Percentiles rank a stretch among this genome's conserved stretches.
phyloP scores from a whole-genome alignment of 768 basidiomycete genomes.

The Macrolepiota albuminosa region DNA sequence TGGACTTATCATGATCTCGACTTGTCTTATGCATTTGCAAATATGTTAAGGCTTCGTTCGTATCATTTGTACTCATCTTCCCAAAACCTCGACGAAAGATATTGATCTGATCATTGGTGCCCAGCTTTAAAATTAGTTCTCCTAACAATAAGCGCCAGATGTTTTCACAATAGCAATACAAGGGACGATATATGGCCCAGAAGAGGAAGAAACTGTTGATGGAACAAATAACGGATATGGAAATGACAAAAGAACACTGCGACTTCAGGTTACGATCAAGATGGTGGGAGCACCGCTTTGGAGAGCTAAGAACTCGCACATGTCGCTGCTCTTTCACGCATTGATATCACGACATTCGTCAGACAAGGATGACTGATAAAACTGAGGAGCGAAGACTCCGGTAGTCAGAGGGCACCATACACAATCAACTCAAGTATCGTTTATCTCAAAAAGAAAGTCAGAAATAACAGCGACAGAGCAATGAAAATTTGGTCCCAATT shows the following conservation, averaged over 20 bases:
- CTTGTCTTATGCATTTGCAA: not conserved
- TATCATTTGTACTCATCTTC: not conserved
- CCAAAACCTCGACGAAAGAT: not conserved
- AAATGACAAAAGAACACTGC: not conserved
- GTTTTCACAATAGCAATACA: not conserved
- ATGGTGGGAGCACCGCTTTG: not conserved
- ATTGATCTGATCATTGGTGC: not conserved
- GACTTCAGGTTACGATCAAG: not conserved
- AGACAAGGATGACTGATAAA: not conserved
- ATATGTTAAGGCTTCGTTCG: not conserved
- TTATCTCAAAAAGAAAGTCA: not conserved
- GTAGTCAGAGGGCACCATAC: not conserved
- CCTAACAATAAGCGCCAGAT: not conserved
- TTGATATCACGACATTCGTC: not conserved
- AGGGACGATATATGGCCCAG: not conserved
- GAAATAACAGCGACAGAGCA: not conserved
- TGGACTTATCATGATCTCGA: not conserved
- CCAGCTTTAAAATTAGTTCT: not conserved
- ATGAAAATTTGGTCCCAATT: slow-evolving; percentile 2
- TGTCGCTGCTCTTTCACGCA: not conserved
- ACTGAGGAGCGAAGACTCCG: not conserved
- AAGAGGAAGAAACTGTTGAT: not conserved
- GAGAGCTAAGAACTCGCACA: not conserved
- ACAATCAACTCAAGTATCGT: not conserved
- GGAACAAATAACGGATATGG: not conserved